Evolutionary conservation across 257 asterid species (phyloP), one percentile per base, ranked within the genome.

Genomic region (Forsythia viridissima): DNA sequence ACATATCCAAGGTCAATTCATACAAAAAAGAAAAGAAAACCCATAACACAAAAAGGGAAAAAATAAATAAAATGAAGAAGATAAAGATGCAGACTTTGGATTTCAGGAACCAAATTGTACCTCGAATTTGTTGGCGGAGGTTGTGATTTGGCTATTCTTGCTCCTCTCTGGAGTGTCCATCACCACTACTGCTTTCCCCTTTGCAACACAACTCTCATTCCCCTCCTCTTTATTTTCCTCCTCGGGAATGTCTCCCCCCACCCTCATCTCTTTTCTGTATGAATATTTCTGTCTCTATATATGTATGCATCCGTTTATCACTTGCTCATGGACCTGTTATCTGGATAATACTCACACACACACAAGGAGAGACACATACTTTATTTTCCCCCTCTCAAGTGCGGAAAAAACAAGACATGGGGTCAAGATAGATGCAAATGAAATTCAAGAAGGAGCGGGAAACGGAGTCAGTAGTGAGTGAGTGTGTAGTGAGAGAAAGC

Each of bases 121-220:
- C 99, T 95, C 98, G 76, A 93, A 91, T 80, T 87, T 93, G 85
- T 84, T 74, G 12, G 85, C 30, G 44, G 97, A 88, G 0, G 90
- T 73, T 5, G 88, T 86, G 91, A 93, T 93, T 94, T 95, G 98
- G 82, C 36, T 73, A 77, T 21, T 86, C 87, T 86, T 91, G 88
- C 88, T 88, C 86, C 93, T 89, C 71, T 91, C 93, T 1, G 99
- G 99, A 61, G 99, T 95, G 69, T 91, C 99, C 98, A 93, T 92
- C 80, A 89, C 90, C 80, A 83, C 70, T 42, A 73, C 78, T 6
- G 65, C 85, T 9, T 38, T 61, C 61, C 42, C 44, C 67, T 24
- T 74, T 48, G 20, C 30, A 7, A 61, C 38, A 24, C 69, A 61
- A 24, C 76, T 65, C 30, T 82, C 88, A 75, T 86, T 61, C 34